Evolutionary conservation across 805 yeast genomes (phyloP).

Genomic region (Starmerella gropengiesseri): DNA sequence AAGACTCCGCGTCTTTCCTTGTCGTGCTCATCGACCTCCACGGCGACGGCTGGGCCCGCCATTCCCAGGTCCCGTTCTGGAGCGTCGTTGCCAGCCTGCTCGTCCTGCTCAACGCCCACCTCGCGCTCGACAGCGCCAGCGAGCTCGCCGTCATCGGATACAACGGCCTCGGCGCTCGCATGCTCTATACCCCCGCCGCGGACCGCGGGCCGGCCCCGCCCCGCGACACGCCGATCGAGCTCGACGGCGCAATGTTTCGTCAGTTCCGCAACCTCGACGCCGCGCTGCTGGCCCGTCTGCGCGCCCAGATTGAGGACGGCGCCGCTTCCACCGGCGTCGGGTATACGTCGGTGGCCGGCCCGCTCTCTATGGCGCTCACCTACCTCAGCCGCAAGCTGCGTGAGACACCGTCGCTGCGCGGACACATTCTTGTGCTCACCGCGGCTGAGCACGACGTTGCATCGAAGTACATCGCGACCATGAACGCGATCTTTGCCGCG

Average conservation of each 20-base stretch:
- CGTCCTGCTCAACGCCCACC: conserved; percentile 76
- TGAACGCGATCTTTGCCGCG: conserved; percentile 94
- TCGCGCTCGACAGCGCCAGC: conserved; percentile 75
- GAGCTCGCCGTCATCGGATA: conserved; percentile 72
- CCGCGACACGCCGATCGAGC: background rate
- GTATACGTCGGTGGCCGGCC: conserved; percentile 45
- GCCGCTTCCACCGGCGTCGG: conserved; percentile 50
- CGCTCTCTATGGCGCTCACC: conserved; percentile 64
- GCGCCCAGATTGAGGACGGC: conserved; percentile 34
- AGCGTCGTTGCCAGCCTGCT: conserved; percentile 55
- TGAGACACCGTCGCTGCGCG: conserved; percentile 40
- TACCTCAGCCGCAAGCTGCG: conserved; percentile 51
- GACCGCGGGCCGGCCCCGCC: background rate
- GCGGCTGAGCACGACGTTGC: conserved; percentile 59
- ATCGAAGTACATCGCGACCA: conserved; percentile 76
- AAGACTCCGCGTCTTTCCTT: conserved; percentile 67
- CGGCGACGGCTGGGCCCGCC: conserved; percentile 53
- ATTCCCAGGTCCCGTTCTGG: conserved; percentile 33
- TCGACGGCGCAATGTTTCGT: conserved; percentile 57
- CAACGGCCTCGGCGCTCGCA: conserved; percentile 55
- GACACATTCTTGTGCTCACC: conserved; percentile 53
- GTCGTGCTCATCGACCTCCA: conserved; percentile 69
- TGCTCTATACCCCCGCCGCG: conserved; percentile 48
- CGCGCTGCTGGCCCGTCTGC: conserved; percentile 49
- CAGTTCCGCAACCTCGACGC: conserved; percentile 76